Evolutionary conservation across 23 red algal species (phyloP).

Genomic region (Gracilaria domingensis): DNA sequence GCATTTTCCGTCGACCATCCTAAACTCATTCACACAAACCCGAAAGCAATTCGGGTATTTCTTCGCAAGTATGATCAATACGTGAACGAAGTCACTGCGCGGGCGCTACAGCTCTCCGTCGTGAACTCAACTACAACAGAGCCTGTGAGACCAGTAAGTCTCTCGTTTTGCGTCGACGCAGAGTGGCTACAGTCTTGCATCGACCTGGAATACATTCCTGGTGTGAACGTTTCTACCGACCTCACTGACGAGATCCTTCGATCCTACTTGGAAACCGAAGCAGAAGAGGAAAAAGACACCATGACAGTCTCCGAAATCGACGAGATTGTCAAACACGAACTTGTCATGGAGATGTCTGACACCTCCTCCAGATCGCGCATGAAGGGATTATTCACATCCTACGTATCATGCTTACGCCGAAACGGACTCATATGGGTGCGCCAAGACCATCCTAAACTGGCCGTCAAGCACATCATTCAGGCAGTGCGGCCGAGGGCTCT

Average conservation of each 20-base stretch:
- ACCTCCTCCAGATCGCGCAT: slow-evolving; percentile 9
- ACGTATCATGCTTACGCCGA: neutral
- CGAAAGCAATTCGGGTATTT: slow-evolving; percentile 28
- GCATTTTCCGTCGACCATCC: neutral
- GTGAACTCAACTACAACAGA: neutral
- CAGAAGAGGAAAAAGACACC: slow-evolving; percentile 12
- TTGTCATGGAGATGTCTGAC: neutral
- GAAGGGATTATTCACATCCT: slow-evolving; percentile 20
- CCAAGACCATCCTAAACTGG: neutral
- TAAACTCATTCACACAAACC: neutral
- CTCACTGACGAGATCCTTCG: neutral
- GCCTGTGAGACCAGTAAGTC: slow-evolving; percentile 24
- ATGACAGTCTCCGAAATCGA: slow-evolving; percentile 5
- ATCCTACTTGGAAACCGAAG: slow-evolving; percentile 9
- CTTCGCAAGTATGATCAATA: slow-evolving; percentile 20
- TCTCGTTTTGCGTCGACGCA: slow-evolving; percentile 13
- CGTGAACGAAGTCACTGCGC: neutral
- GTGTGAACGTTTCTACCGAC: neutral
- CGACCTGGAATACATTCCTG: too few relatives aligned
- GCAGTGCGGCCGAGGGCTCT: slow-evolving; percentile 25
- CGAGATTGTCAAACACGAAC: neutral
- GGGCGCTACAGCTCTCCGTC: neutral
- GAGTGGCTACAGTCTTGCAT: slow-evolving; percentile 28
- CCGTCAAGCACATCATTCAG: slow-evolving; percentile 31
- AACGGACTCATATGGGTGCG: slow-evolving; percentile 28